Evolutionary conservation across 1,284 basidiomycete genomes (phyloP).

Genomic region (Austropuccinia psidii): DNA sequence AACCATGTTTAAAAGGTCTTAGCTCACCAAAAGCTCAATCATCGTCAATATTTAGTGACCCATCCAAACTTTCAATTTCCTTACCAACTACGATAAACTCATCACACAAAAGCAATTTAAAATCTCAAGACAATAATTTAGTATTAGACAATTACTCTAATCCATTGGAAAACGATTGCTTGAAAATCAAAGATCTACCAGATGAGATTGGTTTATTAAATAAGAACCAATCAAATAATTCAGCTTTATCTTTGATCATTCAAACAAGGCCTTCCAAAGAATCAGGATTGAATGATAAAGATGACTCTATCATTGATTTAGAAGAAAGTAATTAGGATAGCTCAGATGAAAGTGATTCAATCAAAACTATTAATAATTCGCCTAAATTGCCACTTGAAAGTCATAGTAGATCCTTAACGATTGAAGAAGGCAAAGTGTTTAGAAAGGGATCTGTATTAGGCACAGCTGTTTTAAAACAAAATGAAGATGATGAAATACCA

Average conservation of each 20-base stretch:
- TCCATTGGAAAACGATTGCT: not conserved
- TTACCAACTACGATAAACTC: not conserved
- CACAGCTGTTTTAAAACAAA: conserved; percentile 59
- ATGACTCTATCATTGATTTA: not conserved
- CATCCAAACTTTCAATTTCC: no score
- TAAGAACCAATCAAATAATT: not conserved
- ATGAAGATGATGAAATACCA: conserved; percentile 52
- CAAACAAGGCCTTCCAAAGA: not conserved
- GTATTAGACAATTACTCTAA: not conserved
- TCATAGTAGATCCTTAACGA: conserved; percentile 41
- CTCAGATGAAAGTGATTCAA: not conserved
- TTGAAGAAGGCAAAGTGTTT: conserved; percentile 65
- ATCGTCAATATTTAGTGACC: no score
- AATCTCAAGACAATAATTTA: not conserved
- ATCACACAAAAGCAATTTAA: not conserved
- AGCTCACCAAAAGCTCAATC: not conserved
- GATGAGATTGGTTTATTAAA: not conserved
- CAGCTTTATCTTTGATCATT: not conserved
- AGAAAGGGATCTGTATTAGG: conserved; percentile 67
- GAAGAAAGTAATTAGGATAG: not conserved
- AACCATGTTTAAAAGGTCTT: not conserved
- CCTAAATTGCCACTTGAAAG: conserved; percentile 41
- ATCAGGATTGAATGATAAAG: not conserved
- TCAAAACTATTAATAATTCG: not conserved
- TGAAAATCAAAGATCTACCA: not conserved